A percentile compares a stretch with the other conserved stretches of the same genome.
Conservation (phyloP, 306 rosid species). For the Trifolium dubium region DNA sequence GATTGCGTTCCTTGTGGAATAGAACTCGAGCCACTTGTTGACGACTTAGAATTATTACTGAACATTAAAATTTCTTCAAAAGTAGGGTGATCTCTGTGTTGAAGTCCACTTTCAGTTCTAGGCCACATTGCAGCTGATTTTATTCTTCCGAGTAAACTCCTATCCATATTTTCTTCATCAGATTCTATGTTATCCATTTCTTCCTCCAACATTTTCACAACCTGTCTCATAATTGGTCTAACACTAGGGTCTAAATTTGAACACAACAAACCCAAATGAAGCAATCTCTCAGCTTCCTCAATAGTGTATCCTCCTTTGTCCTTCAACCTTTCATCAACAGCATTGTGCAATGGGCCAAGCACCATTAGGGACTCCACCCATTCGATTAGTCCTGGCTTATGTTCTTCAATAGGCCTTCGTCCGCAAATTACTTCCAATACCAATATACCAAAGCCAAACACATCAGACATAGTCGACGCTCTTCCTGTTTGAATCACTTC, state of each 20-base stretch:
- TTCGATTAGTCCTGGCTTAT: conserved; percentile 54
- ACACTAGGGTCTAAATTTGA: conserved; percentile 53
- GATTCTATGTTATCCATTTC: conserved; percentile 34
- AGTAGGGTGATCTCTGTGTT: conserved; percentile 45
- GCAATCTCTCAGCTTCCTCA: conserved; percentile 60
- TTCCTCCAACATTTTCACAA: conserved; percentile 58
- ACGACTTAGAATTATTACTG: conserved; percentile 17
- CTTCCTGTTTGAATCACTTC: conserved; percentile 60
- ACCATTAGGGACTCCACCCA: conserved; percentile 55
- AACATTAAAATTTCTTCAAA: conserved; percentile 49
- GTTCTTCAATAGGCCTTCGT: conserved; percentile 62
- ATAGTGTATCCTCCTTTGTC: conserved; percentile 37
- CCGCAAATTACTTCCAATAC: conserved; percentile 63
- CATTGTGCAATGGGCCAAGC: conserved; percentile 45
- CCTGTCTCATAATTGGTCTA: conserved; percentile 69
- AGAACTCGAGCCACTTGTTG: conserved; percentile 25
- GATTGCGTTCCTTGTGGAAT: neutral
- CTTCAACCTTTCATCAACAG: conserved; percentile 59
- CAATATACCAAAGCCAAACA: conserved; percentile 68
- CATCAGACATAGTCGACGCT: conserved; percentile 53
- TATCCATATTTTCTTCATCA: conserved; percentile 42
- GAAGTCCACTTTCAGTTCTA: neutral
- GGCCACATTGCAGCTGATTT: conserved; percentile 48
- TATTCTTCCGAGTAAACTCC: conserved; percentile 47
- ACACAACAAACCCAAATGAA: conserved; percentile 65